These are phyloP conservation scores for Mortierella sp. DNA, from an alignment of 371 early-diverging fungal species.

Conservation along the genomic window DNA sequence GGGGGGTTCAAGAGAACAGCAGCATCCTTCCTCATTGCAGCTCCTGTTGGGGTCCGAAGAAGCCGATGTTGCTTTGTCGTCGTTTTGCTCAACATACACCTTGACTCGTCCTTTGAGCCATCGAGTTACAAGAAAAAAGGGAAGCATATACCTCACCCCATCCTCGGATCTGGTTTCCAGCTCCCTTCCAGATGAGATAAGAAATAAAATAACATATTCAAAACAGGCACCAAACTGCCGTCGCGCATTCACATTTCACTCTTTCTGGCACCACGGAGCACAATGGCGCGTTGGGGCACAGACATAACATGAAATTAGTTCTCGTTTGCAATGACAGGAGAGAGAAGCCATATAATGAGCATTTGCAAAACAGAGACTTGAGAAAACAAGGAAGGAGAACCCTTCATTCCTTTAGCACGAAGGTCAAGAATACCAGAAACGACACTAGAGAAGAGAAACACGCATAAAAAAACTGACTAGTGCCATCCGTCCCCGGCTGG, in stretches of 20 bases:
- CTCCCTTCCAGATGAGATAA: neutral
- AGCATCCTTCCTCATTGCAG: neutral
- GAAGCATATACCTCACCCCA: neutral
- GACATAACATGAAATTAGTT: neutral
- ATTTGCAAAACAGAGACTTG: neutral
- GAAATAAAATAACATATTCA: neutral
- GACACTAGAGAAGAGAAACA: constrained; percentile 1
- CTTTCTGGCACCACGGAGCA: too few relatives aligned
- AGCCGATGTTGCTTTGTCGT: neutral
- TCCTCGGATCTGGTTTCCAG: too few relatives aligned
- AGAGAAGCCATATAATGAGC: neutral
- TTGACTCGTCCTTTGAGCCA: neutral
- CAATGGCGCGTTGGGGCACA: too few relatives aligned
- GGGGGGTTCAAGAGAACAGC: constrained; percentile 3
- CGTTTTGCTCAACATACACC: neutral
- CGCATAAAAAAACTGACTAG: constrained; percentile 5
- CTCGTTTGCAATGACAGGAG: neutral
- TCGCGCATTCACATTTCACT: neutral
- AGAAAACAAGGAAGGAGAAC: neutral
- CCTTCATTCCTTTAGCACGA: neutral
- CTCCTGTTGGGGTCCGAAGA: neutral
- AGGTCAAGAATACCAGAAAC: neutral
- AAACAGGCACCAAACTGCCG: neutral
- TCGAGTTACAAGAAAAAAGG: neutral
- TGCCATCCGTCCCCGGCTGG: neutral